Evolutionary conservation across 352 stramenopile genomes (phyloP), one percentile per base, ranked within the genome.

Genomic region (Discostella stelligera): DNA sequence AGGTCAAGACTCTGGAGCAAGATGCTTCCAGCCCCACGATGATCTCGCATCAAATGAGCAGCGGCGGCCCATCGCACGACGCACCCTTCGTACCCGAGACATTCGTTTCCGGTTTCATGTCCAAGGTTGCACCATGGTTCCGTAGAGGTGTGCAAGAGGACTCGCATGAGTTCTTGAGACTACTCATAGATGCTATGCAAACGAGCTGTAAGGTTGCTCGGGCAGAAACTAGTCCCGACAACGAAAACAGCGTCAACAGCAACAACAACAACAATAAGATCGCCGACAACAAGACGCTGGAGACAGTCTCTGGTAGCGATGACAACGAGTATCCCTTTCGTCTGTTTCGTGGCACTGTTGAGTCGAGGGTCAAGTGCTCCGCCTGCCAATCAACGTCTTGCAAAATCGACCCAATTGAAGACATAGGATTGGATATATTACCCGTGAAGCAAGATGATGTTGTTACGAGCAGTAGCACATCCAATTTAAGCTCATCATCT

Each of bases 181-280:
- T 93, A 16, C 60, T 93, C 9, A 93, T 93, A 77, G 87, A 93
- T 71, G 87, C 85, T 20, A 93, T 93, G 87, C 85, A 93, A 78
- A 88, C 84, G 21, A 86, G 74, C 52, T 93, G 85, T 66, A 81
- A 86, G 44, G 50, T 66, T 64, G 85, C 87, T 11, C 63, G 83
- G 8, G 63, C 41, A 14, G 67, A 70, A 2, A 25, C 61, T 7
- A 21, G 39, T 9, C 1, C 46, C n/a, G 27, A 23, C 49, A 65
- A 21, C 1, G 18, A 23, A 5, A 44, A 25, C 23, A 30, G 10
- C 3, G 65, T 20, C 0, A 62, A 62, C 1, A 52, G 20, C 37
- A 32, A 61, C 48, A 59, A 70, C 32, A 63, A 37, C 46, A 68
- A 60, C 7, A 20, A 27, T 0, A 27, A 39, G n/a, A 50, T 13